These are phyloP conservation scores for Candolleomyces aberdarensis DNA, from an alignment of 768 basidiomycete species.

Conservation along the genomic window DNA sequence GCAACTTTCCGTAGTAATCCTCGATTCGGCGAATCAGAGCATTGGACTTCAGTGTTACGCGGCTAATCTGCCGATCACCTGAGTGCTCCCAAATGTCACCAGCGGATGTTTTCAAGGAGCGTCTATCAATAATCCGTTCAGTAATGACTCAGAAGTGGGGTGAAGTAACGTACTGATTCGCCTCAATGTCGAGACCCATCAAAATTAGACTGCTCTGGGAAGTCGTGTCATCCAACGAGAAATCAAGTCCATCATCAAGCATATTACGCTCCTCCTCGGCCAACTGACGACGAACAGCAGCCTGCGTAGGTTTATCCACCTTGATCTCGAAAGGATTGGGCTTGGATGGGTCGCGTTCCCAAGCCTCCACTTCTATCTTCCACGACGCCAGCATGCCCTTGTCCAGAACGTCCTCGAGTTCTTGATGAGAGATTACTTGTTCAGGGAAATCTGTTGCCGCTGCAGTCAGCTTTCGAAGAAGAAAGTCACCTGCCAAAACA, in stretches of 20 bases:
- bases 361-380: conserved; percentile 15
- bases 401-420: background rate
- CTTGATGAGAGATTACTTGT: background rate
- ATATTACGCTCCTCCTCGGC: no score
- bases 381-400: conserved; percentile 12
- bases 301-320: no score
- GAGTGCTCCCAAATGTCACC: background rate
- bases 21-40: background rate
- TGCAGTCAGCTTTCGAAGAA: background rate
- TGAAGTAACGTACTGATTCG: background rate
- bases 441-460: background rate
- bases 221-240: background rate
- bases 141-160: background rate
- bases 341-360: conserved; percentile 18
- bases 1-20: background rate
- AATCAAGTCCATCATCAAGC: background rate
- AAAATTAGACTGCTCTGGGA: background rate
- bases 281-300: no score
- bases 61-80: background rate
- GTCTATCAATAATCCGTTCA: background rate
- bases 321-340: conserved; percentile 17
- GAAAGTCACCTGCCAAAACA: background rate
- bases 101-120: background rate
- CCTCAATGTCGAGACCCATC: background rate
- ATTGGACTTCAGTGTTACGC: background rate